Base-by-base conservation (phyloP, 2,329 filamentous ascomycete genomes). In the Aspergillus sp. region DNA sequence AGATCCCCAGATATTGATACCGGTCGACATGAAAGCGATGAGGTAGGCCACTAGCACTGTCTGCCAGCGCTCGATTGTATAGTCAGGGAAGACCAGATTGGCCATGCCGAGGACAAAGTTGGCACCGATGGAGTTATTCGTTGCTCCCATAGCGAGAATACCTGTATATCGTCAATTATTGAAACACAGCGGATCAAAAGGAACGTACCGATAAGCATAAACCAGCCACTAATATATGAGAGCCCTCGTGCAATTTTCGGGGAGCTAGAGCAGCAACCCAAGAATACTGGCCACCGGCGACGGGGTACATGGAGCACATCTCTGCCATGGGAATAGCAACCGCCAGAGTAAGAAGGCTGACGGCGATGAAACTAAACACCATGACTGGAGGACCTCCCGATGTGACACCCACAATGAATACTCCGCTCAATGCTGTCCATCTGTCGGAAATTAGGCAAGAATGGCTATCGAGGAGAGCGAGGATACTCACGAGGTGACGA, bases 241-340 rank as follows among this genome's bases (percentile, higher is more conserved):
- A 73, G 51, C 7, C 67, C 65, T 32, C 71, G 63, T 7, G 69
- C 63, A 35, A 71, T 64, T 19, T 62, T 69, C 6, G 65, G 70
- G 78, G 78, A 5, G 77, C 74, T 6, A 81, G 63, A 1, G 79
- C 73, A 4, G 75, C 76, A 11, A 79, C 77, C 77, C 78, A 78
- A 1, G 70, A 75, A 52, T 81, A 81, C 52, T 80, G 76, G 6
- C 78, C 74, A 29, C 77, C 74, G 7, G 76, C 77, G 19, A 79
- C 69, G 0, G 77, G 77, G 50, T 75, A 80, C 48, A 73, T 75
- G 27, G 71, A 73, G 46, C 76, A 79, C 68, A 76, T 80, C 53
- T 82, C 78, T 13, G 78, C 78, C 71, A 81, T 78, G 2, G 75
- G 75, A 46, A 79, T 76, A 8, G 76, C 77, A 5, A 81, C 77